Conservation (phyloP, 768 basidiomycete genomes). For the Imleria badia region DNA sequence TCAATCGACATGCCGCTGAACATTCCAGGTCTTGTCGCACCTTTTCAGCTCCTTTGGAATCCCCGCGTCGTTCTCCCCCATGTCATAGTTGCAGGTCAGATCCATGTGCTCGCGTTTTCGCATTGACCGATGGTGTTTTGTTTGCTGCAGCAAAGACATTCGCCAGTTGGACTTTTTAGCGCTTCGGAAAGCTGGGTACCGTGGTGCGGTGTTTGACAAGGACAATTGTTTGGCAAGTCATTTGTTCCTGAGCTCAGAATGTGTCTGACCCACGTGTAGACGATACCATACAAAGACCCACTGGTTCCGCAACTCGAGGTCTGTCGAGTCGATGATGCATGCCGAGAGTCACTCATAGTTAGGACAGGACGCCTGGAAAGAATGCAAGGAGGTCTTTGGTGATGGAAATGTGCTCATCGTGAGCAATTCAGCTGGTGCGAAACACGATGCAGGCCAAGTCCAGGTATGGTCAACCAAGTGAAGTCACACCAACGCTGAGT, state of each 20-base stretch:
- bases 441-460: slow-evolving; percentile 70
- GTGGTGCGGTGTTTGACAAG: slow-evolving; percentile 94
- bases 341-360: neutral
- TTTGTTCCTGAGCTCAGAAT: neutral
- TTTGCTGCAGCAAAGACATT: slow-evolving; percentile 64
- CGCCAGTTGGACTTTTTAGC: slow-evolving; percentile 78
- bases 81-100: slow-evolving; percentile 63
- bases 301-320: slow-evolving; percentile 79
- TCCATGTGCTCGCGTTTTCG: neutral
- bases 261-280: slow-evolving; percentile 45
- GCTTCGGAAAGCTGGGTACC: slow-evolving; percentile 73
- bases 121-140: slow-evolving; percentile 8
- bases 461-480: slow-evolving; percentile 52
- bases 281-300: slow-evolving; percentile 71
- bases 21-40: slow-evolving; percentile 65
- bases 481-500: neutral
- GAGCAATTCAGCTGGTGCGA: slow-evolving; percentile 91
- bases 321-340: slow-evolving; percentile 13
- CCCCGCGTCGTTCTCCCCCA: slow-evolving; percentile 70
- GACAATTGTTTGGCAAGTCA: slow-evolving; percentile 88
- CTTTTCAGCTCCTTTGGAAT: slow-evolving; percentile 66
- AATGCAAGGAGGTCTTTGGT: slow-evolving; percentile 72
- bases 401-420: slow-evolving; percentile 82
- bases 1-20: slow-evolving; percentile 63
- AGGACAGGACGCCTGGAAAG: slow-evolving; percentile 70